Evolutionary conservation across 108 stramenopile genomes (phyloP).

Genomic region (Skeletonema tropicum): DNA sequence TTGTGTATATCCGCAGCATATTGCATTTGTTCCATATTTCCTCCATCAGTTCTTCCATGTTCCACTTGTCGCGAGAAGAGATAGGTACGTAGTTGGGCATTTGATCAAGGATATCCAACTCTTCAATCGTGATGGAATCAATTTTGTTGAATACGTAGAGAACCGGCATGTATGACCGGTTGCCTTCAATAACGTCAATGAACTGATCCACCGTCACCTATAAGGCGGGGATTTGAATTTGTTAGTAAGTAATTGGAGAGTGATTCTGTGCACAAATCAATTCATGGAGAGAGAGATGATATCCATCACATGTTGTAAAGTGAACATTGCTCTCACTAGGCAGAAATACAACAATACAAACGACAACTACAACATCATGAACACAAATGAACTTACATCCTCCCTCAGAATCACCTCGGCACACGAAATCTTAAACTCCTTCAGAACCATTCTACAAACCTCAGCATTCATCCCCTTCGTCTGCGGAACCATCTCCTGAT

Average conservation of each 20-base stretch:
- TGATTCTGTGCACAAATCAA: no score
- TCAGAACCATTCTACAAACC: slow-evolving; percentile 81
- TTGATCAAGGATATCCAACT: slow-evolving; percentile 96
- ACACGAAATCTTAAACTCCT: slow-evolving; percentile 94
- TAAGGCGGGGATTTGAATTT: slow-evolving; percentile 89
- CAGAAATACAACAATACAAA: slow-evolving; percentile 95
- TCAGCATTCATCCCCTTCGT: slow-evolving; percentile 84
- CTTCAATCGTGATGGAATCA: slow-evolving; percentile 97
- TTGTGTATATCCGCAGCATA: slow-evolving; percentile 98
- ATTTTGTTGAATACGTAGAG: slow-evolving; percentile 99
- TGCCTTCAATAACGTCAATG: slow-evolving; percentile 97
- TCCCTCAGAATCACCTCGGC: slow-evolving; percentile 92
- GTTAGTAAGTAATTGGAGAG: slow-evolving; percentile 63
- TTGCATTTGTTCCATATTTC: slow-evolving; percentile 92
- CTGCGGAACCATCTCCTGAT: slow-evolving; percentile 90
- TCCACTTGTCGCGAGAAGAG: slow-evolving; percentile 92
- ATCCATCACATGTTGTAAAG: neutral
- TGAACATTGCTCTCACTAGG: slow-evolving; percentile 92
- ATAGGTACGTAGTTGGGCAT: slow-evolving; percentile 98
- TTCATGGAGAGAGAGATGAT: no score
- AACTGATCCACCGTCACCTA: slow-evolving; percentile 92
- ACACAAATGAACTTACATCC: slow-evolving; percentile 55
- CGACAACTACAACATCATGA: slow-evolving; percentile 78
- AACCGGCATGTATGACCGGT: slow-evolving; percentile 95
- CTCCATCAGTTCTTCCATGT: slow-evolving; percentile 95